A percentile compares a stretch with the other conserved stretches of the same genome.
These are phyloP conservation scores for Dictyostelium firmibasis DNA, from an alignment of 78 protist species.

Conservation along the genomic window DNA sequence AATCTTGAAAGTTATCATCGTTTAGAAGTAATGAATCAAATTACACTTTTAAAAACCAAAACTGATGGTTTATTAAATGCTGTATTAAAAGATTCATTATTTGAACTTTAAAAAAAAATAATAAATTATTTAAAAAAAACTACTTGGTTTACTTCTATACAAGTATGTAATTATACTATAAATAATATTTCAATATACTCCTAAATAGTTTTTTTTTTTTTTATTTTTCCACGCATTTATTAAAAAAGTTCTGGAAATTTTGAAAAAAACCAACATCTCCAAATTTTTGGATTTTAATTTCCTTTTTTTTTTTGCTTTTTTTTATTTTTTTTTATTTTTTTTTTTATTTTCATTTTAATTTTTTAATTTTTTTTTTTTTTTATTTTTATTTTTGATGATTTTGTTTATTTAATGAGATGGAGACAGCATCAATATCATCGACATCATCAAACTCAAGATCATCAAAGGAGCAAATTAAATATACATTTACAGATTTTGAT, in stretches of 20 bases:
- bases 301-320: no score
- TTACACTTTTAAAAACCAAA: conserved; percentile 38
- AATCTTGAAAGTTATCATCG: conserved; percentile 14
- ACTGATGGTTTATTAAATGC: conserved; percentile 57
- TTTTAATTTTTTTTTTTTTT: not conserved
- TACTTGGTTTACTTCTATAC: not conserved
- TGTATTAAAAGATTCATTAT: conserved; percentile 64
- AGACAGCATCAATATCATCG: not conserved
- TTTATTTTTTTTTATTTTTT: no score
- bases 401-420: not conserved
- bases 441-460: not conserved
- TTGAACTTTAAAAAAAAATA: conserved; percentile 25
- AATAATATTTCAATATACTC: no score
- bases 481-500: conserved; percentile 33
- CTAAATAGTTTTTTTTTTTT: no score
- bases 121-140: not conserved
- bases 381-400: not conserved
- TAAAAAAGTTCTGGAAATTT: no score
- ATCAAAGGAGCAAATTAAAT: not conserved
- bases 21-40: conserved; percentile 55
- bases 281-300: no score
- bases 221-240: no score
- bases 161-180: not conserved
- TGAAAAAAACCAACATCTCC: no score
- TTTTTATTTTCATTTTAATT: not conserved